Conservation (phyloP, 2,329 filamentous ascomycete species). For the Sclerotinia spermophila region DNA sequence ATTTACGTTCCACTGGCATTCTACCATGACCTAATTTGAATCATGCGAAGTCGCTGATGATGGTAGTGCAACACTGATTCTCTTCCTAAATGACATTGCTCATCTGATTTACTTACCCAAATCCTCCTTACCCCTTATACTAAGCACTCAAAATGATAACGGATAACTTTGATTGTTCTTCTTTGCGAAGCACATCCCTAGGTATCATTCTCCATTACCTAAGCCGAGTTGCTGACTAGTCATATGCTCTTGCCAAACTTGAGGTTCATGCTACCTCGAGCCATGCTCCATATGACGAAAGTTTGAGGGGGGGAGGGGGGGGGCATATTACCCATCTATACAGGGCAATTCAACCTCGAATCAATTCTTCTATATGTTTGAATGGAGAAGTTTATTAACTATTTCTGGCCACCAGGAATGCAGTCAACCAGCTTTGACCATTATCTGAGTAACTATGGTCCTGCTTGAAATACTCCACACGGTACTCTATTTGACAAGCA, state of each 20-base stretch:
- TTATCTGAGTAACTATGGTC: neutral
- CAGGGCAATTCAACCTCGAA: neutral
- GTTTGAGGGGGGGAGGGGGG: neutral
- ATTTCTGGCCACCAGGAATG: neutral
- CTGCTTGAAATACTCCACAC: neutral
- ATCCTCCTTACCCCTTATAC: neutral
- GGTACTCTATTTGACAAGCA: neutral
- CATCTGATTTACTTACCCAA: neutral
- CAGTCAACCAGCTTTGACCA: neutral
- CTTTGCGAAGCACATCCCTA: neutral
- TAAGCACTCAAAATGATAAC: neutral
- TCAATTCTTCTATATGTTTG: neutral
- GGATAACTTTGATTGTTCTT: neutral
- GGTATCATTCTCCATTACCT: neutral
- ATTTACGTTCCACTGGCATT: neutral
- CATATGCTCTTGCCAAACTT: neutral
- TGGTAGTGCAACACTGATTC: neutral
- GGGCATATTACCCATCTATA: neutral
- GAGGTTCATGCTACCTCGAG: neutral
- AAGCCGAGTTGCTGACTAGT: slow-evolving; percentile 1
- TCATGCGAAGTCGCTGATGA: neutral
- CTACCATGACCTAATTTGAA: neutral
- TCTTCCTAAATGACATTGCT: neutral
- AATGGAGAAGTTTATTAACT: neutral
- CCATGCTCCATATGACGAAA: neutral